These are phyloP conservation scores for Paraphoma chrysanthemicola DNA, from an alignment of 2,329 filamentous ascomycete species.

Conservation along the genomic window DNA sequence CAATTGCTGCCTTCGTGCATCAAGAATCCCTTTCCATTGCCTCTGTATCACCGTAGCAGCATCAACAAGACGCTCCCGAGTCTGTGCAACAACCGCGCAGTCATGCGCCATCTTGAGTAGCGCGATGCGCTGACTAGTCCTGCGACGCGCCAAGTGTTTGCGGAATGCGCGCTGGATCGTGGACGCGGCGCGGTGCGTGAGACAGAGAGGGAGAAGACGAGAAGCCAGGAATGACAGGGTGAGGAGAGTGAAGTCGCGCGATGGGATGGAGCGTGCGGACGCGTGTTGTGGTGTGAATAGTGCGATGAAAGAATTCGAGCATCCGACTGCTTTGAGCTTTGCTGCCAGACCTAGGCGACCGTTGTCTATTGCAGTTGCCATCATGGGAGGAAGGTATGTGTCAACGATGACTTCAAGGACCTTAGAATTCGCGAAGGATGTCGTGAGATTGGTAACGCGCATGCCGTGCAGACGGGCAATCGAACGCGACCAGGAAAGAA, in stretches of 20 bases:
- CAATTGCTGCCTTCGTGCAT: constrained; percentile 42
- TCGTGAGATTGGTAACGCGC: constrained; percentile 62
- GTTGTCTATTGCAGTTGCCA: constrained; percentile 9
- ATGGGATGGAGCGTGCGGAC: constrained; percentile 53
- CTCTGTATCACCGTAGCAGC: constrained; percentile 24
- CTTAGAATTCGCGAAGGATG: constrained; percentile 62
- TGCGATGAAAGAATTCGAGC: constrained; percentile 53
- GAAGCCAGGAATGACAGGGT: constrained; percentile 67
- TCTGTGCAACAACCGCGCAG: constrained; percentile 56
- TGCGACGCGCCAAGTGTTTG: constrained; percentile 33
- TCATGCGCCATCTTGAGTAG: constrained; percentile 54
- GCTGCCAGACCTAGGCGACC: constrained; percentile 31
- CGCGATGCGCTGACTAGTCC: constrained; percentile 42
- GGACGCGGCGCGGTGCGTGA: constrained; percentile 58
- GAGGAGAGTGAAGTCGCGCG: constrained; percentile 62
- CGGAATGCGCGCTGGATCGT: constrained; percentile 63
- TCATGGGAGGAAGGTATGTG: constrained; percentile 56
- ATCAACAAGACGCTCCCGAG: constrained; percentile 49
- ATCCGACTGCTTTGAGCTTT: constrained; percentile 51
- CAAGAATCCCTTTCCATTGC: constrained; percentile 50
- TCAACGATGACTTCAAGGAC: constrained; percentile 64
- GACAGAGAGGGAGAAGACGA: constrained; percentile 60
- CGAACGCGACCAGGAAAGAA: constrained; percentile 63
- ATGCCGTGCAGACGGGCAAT: constrained; percentile 57
- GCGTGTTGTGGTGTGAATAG: constrained; percentile 47